Evolutionary conservation across 176 grass and related monocot species (phyloP).

Genomic region (Cenchrus purpureus): DNA sequence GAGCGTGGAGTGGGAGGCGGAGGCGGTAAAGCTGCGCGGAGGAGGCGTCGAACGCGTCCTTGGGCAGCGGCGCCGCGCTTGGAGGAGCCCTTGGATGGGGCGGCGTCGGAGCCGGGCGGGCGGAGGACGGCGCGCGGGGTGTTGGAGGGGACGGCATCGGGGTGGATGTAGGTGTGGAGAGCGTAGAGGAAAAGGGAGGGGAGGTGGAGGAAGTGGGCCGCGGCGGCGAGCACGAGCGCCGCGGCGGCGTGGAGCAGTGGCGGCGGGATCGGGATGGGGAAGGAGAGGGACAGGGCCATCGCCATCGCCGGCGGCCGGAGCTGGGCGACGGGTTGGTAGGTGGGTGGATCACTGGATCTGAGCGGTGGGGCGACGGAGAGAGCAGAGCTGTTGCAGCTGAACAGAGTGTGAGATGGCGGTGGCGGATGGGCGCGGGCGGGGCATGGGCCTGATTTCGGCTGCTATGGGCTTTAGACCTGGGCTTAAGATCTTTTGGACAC

Average conservation of each 20-base stretch:
- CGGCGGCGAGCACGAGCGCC: neutral
- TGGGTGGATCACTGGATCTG: conserved; percentile 53
- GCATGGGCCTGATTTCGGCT: neutral
- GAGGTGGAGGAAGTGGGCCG: conserved; percentile 56
- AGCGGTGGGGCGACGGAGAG: neutral
- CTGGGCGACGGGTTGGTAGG: neutral
- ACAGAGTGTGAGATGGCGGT: neutral
- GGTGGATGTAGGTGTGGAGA: conserved; percentile 94
- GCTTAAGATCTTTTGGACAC: neutral
- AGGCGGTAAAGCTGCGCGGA: conserved; percentile 85
- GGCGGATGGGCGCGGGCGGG: neutral
- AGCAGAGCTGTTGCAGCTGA: neutral
- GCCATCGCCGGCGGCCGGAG: conserved; percentile 48
- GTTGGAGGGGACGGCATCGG: conserved; percentile 66
- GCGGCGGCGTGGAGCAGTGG: conserved; percentile 38
- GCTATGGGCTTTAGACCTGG: neutral
- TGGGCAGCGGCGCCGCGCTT: conserved; percentile 44
- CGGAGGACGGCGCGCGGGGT: conserved; percentile 71
- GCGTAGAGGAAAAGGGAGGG: conserved; percentile 69
- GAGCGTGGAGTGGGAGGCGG: conserved; percentile 66
- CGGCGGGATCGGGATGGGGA: conserved; percentile 37
- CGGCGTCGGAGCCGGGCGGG: conserved; percentile 32
- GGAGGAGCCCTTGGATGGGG: neutral
- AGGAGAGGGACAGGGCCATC: neutral
- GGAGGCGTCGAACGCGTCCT: conserved; percentile 58